These are phyloP conservation scores for Picochlorum sp. DNA, from an alignment of 139 green algal species.

Conservation along the genomic window DNA sequence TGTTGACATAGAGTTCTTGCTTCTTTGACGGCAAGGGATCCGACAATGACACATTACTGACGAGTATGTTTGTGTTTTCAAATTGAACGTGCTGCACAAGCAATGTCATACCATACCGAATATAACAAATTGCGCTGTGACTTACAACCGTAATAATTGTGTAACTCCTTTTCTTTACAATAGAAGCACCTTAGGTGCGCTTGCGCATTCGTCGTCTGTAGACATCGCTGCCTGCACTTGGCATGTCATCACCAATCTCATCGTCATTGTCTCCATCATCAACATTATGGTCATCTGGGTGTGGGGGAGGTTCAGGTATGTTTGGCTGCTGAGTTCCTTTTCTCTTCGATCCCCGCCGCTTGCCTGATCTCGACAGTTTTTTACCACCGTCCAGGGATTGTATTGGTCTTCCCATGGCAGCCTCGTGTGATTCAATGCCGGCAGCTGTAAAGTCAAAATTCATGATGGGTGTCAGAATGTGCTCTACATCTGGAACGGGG, in stretches of 20 bases:
- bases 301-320: too few relatives aligned
- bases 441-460: slow-evolving; percentile 22
- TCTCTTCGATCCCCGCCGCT: slow-evolving; percentile 2
- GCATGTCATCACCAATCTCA: background rate
- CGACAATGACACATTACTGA: too few relatives aligned
- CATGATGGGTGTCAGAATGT: slow-evolving; percentile 38
- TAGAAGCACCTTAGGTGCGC: too few relatives aligned
- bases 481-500: slow-evolving; percentile 18
- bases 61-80: too few relatives aligned
- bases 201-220: slow-evolving; percentile 18
- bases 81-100: too few relatives aligned
- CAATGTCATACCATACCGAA: too few relatives aligned
- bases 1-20: too few relatives aligned
- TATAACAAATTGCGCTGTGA: background rate
- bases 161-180: background rate
- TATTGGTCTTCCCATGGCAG: slow-evolving; percentile 11
- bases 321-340: too few relatives aligned
- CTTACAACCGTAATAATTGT: background rate
- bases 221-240: slow-evolving; percentile 19
- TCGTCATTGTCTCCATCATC: background rate
- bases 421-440: slow-evolving; percentile 23
- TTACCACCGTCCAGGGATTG: background rate
- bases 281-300: too few relatives aligned
- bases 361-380: background rate
- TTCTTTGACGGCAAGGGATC: too few relatives aligned